phyloP scores from a whole-genome alignment of 1,139 yeast genomes.

The Candida dubliniensis region DNA sequence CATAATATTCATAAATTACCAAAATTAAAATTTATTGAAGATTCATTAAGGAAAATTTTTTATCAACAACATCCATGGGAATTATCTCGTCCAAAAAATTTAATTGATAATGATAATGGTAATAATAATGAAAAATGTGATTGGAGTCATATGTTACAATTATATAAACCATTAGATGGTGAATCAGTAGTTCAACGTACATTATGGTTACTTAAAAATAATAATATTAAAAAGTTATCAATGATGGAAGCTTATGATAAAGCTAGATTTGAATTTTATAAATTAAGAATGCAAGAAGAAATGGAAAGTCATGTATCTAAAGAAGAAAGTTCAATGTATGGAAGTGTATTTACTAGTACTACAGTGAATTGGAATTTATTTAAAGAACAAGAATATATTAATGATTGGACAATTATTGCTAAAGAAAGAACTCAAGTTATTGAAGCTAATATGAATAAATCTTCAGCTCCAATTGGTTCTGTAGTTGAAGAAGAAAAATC shows the following conservation, averaged over 20 bases:
- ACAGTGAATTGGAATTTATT: constrained; percentile 66
- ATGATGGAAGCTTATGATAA: constrained; percentile 72
- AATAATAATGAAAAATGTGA: constrained; percentile 54
- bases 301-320: constrained; percentile 68
- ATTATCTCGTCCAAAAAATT: constrained; percentile 83
- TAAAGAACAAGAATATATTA: constrained; percentile 69
- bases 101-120: constrained; percentile 69
- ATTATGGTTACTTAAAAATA: constrained; percentile 57
- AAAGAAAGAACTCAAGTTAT: constrained; percentile 52
- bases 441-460: constrained; percentile 42
- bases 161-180: constrained; percentile 77
- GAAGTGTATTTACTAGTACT: constrained; percentile 62
- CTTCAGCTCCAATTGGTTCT: constrained; percentile 25
- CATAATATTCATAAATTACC: constrained; percentile 52
- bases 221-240: constrained; percentile 20
- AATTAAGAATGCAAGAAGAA: constrained; percentile 82
- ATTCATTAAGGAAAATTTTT: constrained; percentile 74
- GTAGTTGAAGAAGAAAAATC: constrained; percentile 20
- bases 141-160: constrained; percentile 79
- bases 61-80: constrained; percentile 99
- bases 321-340: constrained; percentile 86
- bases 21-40: constrained; percentile 73
- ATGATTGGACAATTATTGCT: constrained; percentile 76
- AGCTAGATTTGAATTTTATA: constrained; percentile 86
- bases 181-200: constrained; percentile 94